Percentiles rank a stretch among this genome's conserved stretches.
Conservation (phyloP, 148 eudicot genomes). For the Nepenthes gracilis region DNA sequence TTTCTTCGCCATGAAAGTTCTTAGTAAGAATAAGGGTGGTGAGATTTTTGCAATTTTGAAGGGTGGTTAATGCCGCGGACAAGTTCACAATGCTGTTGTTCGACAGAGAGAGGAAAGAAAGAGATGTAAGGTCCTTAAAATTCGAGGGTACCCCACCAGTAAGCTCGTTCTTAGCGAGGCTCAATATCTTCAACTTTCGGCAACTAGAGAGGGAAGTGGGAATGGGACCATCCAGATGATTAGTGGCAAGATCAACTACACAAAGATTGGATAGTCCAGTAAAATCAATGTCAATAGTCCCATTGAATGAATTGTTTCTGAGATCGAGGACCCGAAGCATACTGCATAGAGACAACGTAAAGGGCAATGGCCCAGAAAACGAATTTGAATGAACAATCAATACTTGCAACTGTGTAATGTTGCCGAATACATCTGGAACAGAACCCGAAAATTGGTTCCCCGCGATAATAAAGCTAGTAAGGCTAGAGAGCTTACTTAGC, state of each 20-base stretch:
- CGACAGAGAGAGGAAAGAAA: slow-evolving; percentile 49
- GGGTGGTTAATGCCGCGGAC: slow-evolving; percentile 39
- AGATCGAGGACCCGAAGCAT: slow-evolving; percentile 58
- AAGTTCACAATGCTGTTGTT: slow-evolving; percentile 53
- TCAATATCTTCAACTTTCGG: slow-evolving; percentile 38
- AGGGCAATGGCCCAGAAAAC: slow-evolving; percentile 57
- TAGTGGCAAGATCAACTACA: slow-evolving; percentile 62
- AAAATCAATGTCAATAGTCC: slow-evolving; percentile 44
- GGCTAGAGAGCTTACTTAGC: slow-evolving; percentile 63
- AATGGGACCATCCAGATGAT: slow-evolving; percentile 40
- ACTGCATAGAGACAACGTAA: slow-evolving; percentile 37
- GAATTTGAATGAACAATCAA: slow-evolving; percentile 53
- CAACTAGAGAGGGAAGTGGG: slow-evolving; percentile 59
- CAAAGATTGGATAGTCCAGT: slow-evolving; percentile 30
- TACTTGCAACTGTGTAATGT: slow-evolving; percentile 37
- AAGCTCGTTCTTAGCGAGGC: slow-evolving; percentile 51
- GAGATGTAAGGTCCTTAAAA: slow-evolving; percentile 50
- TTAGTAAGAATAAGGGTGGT: slow-evolving; percentile 57
- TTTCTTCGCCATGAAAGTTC: slow-evolving; percentile 66
- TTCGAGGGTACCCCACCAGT: slow-evolving; percentile 45
- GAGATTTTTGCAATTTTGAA: slow-evolving; percentile 54
- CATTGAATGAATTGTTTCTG: slow-evolving; percentile 65
- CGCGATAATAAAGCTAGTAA: slow-evolving; percentile 29
- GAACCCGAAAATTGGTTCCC: slow-evolving; percentile 58
- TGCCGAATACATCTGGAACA: slow-evolving; percentile 59